These are phyloP conservation scores for Mimosa bimucronata DNA, from an alignment of 306 rosid species.

Conservation along the genomic window DNA sequence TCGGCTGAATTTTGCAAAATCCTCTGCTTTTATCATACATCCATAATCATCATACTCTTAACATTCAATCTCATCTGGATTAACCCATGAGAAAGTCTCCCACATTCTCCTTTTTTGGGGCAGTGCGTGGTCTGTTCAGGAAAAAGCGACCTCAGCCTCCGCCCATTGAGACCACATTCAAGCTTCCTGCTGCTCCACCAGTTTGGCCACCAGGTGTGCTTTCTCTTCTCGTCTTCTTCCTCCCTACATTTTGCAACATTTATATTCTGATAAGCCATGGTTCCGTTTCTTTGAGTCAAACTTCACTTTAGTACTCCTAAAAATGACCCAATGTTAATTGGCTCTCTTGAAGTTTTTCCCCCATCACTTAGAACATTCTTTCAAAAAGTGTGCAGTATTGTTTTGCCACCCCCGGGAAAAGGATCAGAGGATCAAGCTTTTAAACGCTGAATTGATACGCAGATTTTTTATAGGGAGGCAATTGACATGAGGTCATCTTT, in stretches of 20 bases:
- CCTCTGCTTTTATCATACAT: constrained; percentile 5
- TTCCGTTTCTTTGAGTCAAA: neutral
- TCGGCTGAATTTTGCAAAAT: constrained; percentile 37
- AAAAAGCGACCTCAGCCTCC: constrained; percentile 28
- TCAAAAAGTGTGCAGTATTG: neutral
- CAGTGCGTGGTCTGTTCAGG: constrained; percentile 32
- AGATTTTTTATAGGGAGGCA: neutral
- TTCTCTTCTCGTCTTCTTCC: neutral
- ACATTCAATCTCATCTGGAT: neutral
- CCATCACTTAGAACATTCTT: neutral
- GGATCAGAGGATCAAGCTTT: neutral
- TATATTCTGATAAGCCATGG: neutral
- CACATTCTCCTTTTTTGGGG: neutral
- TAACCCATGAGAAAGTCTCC: constrained; percentile 43
- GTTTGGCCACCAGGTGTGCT: constrained; percentile 52
- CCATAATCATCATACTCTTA: neutral
- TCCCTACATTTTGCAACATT: neutral
- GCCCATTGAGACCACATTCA: constrained; percentile 57
- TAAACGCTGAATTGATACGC: neutral
- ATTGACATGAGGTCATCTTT: neutral
- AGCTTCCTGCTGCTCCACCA: constrained; percentile 58
- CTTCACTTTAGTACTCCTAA: neutral
- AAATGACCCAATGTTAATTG: neutral
- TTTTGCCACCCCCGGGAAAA: neutral
- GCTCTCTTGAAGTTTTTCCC: neutral